These are phyloP conservation scores for Diospyros kaki DNA, from an alignment of 148 eudicot genomes.

Conservation along the genomic window DNA sequence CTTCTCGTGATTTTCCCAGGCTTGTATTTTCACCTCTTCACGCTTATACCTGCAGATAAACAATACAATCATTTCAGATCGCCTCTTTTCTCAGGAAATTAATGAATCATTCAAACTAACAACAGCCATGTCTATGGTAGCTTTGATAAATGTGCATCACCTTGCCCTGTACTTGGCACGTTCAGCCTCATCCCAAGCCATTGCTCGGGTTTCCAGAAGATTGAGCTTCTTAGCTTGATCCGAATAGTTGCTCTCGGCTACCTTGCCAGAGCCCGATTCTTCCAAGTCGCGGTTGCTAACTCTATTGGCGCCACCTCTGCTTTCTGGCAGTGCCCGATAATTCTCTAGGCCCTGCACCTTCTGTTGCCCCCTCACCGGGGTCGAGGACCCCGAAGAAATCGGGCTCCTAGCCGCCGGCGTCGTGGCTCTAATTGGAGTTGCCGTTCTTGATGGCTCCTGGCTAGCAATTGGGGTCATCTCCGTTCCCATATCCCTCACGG, in stretches of 20 bases:
- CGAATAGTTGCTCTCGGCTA: constrained; percentile 13
- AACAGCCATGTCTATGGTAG: too few relatives aligned
- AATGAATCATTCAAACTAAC: too few relatives aligned
- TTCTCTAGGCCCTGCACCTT: constrained; percentile 23
- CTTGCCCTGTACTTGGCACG: too few relatives aligned
- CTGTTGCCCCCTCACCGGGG: constrained; percentile 46
- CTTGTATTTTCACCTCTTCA: constrained; percentile 92
- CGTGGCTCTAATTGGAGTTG: constrained; percentile 72
- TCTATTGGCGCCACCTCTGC: neutral
- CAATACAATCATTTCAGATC: neutral
- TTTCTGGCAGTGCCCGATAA: neutral
- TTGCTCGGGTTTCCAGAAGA: too few relatives aligned
- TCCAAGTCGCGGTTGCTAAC: constrained; percentile 22
- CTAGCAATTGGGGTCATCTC: constrained; percentile 96
- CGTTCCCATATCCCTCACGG: constrained; percentile 97
- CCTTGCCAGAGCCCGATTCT: constrained; percentile 21
- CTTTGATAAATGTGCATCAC: too few relatives aligned
- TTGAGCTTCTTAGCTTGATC: constrained; percentile 13
- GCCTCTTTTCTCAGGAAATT: too few relatives aligned
- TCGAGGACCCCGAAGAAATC: constrained; percentile 55
- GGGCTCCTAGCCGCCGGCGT: constrained; percentile 80
- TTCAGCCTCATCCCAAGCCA: too few relatives aligned
- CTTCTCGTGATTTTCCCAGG: constrained; percentile 96
- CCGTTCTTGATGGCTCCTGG: constrained; percentile 85
- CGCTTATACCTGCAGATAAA: constrained; percentile 58